These are phyloP conservation scores for Lecanicillium sp. DNA, from an alignment of 2,329 filamentous ascomycete species.

Conservation along the genomic window DNA sequence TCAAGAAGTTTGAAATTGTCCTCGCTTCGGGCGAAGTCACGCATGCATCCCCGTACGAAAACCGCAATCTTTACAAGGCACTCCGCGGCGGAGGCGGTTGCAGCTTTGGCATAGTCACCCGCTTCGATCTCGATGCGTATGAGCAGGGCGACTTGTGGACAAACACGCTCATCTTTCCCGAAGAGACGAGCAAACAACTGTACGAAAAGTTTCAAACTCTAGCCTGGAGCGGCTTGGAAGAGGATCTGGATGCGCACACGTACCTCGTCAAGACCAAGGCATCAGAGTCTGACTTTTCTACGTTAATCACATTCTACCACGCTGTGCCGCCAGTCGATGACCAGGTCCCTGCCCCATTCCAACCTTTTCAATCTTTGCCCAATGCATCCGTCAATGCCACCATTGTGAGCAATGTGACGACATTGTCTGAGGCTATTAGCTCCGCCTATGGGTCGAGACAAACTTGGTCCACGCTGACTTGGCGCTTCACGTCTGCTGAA, in stretches of 20 bases:
- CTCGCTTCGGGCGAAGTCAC: slow-evolving; percentile 35
- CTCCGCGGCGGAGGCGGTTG: slow-evolving; percentile 31
- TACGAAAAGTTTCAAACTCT: slow-evolving; percentile 11
- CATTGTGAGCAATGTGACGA: slow-evolving; percentile 16
- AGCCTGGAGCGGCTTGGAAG: slow-evolving; percentile 10
- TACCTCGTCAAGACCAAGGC: slow-evolving; percentile 13
- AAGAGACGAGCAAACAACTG: slow-evolving; percentile 9
- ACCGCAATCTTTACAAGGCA: slow-evolving; percentile 35
- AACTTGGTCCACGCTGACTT: slow-evolving; percentile 21
- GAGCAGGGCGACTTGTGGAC: slow-evolving; percentile 21
- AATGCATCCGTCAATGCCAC: slow-evolving; percentile 14
- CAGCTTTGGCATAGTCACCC: slow-evolving; percentile 31
- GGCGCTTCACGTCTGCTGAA: slow-evolving; percentile 14
- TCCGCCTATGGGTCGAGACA: slow-evolving; percentile 17
- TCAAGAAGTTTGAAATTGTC: slow-evolving; percentile 37
- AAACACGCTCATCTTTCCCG: slow-evolving; percentile 12
- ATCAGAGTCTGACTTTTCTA: slow-evolving; percentile 3
- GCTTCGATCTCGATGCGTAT: slow-evolving; percentile 21
- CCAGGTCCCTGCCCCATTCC: slow-evolving; percentile 12
- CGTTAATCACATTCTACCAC: slow-evolving; percentile 12
- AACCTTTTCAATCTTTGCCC: slow-evolving; percentile 14
- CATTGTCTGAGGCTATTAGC: slow-evolving; percentile 15
- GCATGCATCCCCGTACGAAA: slow-evolving; percentile 23
- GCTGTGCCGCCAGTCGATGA: slow-evolving; percentile 7
- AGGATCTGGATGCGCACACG: slow-evolving; percentile 14